phyloP scores from a whole-genome alignment of 768 basidiomycete species.

The Kwoniella sp. region DNA sequence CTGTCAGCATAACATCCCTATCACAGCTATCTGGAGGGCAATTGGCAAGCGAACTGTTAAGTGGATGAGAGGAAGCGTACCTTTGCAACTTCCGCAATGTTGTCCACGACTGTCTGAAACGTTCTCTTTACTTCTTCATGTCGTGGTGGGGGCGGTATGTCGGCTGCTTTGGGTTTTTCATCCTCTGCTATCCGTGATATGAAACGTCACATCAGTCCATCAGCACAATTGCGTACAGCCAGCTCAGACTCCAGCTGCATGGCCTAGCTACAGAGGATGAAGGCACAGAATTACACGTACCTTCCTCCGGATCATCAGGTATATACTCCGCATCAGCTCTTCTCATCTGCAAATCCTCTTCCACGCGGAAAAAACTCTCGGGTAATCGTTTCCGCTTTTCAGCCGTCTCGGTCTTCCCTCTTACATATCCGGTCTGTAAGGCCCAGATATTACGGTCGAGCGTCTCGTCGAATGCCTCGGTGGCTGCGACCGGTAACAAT shows the following conservation, averaged over 20 bases:
- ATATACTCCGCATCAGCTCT: conserved; percentile 38
- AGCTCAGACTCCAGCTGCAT: neutral
- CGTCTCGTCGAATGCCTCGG: conserved; percentile 81
- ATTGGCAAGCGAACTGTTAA: too few species aligned
- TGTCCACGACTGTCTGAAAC: conserved; percentile 34
- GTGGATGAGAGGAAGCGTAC: conserved; percentile 20
- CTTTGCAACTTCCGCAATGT: conserved; percentile 35
- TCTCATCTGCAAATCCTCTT: conserved; percentile 56
- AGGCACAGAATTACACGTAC: conserved; percentile 6
- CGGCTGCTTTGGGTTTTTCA: neutral
- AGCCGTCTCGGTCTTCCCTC: conserved; percentile 74
- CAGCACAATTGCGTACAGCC: neutral
- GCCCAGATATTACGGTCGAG: conserved; percentile 82
- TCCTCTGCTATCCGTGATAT: neutral
- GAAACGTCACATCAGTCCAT: neutral
- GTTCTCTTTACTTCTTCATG: conserved; percentile 43
- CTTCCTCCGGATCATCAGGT: conserved; percentile 38
- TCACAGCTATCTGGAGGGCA: neutral
- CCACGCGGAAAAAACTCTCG: conserved; percentile 59
- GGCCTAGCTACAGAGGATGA: neutral
- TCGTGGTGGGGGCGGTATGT: conserved; percentile 37
- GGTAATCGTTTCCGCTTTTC: conserved; percentile 69
- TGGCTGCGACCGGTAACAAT: conserved; percentile 58
- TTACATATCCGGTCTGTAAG: conserved; percentile 70
- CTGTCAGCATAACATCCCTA: neutral